phyloP scores from a whole-genome alignment of 2,329 filamentous ascomycete genomes.

The Hypoxylon sp. region DNA sequence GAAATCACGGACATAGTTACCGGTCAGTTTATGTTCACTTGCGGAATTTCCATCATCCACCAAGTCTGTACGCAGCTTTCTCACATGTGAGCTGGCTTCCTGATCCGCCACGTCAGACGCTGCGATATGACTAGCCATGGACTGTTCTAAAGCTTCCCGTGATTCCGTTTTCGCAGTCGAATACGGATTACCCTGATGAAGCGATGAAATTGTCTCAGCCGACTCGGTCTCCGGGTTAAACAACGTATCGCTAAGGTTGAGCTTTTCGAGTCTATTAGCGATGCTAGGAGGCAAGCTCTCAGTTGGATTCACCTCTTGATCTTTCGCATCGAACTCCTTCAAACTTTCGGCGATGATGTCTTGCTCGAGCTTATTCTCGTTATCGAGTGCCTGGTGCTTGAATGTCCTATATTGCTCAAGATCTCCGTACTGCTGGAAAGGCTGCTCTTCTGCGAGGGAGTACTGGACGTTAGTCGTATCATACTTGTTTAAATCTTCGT shows the following conservation, averaged over 20 bases:
- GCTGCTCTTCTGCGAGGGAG: conserved; percentile 42
- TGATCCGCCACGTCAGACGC: conserved; percentile 49
- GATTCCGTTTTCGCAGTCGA: conserved; percentile 25
- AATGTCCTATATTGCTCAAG: conserved; percentile 56
- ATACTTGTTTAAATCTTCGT: conserved; percentile 58
- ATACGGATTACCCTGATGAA: conserved; percentile 2
- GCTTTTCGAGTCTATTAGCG: conserved; percentile 36
- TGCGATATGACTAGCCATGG: conserved; percentile 48
- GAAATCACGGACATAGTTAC: conserved; percentile 64
- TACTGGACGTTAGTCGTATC: conserved; percentile 44
- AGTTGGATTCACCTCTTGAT: conserved; percentile 21
- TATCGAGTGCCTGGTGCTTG: conserved; percentile 53
- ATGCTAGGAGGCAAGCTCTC: conserved; percentile 18
- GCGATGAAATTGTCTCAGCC: neutral
- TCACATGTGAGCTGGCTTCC: conserved; percentile 45
- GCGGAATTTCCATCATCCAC: conserved; percentile 41
- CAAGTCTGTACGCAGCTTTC: conserved; percentile 38
- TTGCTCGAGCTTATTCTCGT: conserved; percentile 44
- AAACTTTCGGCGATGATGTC: conserved; percentile 54
- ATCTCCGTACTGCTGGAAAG: conserved; percentile 54
- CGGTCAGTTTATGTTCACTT: conserved; percentile 53
- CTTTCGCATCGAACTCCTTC: conserved; percentile 54
- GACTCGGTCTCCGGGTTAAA: conserved; percentile 10
- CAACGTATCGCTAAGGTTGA: conserved; percentile 34
- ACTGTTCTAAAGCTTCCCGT: conserved; percentile 47